A percentile compares a stretch with the other conserved stretches of the same genome.
These are phyloP conservation scores for Phialocephala subalpina DNA, from an alignment of 2,329 filamentous ascomycete genomes.

Conservation along the genomic window DNA sequence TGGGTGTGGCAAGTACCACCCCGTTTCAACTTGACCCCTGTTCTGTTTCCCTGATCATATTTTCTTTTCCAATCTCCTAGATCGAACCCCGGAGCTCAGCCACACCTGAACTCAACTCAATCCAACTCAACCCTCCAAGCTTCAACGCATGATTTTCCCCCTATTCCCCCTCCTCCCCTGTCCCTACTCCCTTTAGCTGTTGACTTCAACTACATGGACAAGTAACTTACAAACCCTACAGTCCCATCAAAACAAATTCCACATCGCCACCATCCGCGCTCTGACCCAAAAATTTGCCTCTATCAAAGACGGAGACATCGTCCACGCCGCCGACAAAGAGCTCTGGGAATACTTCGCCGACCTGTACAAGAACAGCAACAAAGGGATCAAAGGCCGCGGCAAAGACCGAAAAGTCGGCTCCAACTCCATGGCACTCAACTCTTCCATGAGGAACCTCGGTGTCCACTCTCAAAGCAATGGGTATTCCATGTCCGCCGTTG, in stretches of 20 bases:
- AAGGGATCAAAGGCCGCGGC: conserved; percentile 95
- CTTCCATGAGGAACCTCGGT: conserved; percentile 24
- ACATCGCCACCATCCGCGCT: conserved; percentile 74
- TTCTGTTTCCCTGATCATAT: conserved; percentile 15
- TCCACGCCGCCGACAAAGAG: conserved; percentile 74
- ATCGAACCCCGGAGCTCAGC: conserved; percentile 20
- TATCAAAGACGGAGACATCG: conserved; percentile 65
- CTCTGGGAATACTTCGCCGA: conserved; percentile 85
- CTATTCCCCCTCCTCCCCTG: neutral
- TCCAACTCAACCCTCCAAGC: neutral
- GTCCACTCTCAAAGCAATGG: conserved; percentile 10
- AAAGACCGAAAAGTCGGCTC: conserved; percentile 75
- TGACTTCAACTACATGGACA: neutral
- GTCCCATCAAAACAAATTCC: conserved; percentile 96
- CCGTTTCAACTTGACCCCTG: conserved; percentile 31
- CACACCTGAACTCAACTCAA: conserved; percentile 17
- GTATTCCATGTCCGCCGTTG: conserved; percentile 30
- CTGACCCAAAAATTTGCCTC: conserved; percentile 76
- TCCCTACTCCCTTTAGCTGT: neutral
- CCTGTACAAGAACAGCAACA: conserved; percentile 98
- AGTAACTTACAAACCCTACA: conserved; percentile 45
- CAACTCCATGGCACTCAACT: conserved; percentile 17
- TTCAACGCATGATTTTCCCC: conserved; percentile 7
- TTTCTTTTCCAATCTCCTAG: conserved; percentile 17
- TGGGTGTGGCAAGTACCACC: conserved; percentile 12